Percentiles rank a stretch among this genome's conserved stretches.
Conservation (phyloP, 1,284 basidiomycete genomes). For the Tilletia setariae region DNA sequence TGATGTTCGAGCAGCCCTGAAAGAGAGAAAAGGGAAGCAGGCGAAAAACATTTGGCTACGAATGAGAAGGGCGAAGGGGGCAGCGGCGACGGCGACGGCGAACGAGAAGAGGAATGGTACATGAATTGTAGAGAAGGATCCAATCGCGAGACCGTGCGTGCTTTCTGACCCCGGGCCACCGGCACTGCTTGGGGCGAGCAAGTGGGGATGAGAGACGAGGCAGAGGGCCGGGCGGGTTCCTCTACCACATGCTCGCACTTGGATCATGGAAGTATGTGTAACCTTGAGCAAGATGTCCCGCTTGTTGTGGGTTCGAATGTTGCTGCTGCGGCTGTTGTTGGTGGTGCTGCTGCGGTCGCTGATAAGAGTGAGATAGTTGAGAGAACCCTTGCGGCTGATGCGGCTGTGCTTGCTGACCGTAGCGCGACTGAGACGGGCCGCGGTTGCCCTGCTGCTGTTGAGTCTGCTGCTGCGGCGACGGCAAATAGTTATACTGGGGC, state of each 20-base stretch:
- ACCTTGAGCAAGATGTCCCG: background rate
- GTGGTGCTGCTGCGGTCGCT: slow-evolving; percentile 12
- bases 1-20: too few relatives aligned
- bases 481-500: background rate
- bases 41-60: too few relatives aligned
- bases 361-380: slow-evolving; percentile 3
- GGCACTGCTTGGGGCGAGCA: too few relatives aligned
- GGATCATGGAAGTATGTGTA: slow-evolving; percentile 10
- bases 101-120: too few relatives aligned
- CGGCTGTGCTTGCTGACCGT: slow-evolving; percentile 21
- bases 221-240: background rate
- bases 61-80: too few relatives aligned
- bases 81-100: too few relatives aligned
- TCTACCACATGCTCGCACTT: slow-evolving; percentile 6
- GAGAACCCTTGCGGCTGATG: slow-evolving; percentile 22
- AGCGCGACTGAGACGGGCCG: slow-evolving; percentile 13
- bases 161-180: too few relatives aligned
- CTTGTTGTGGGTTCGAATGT: background rate
- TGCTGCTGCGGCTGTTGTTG: background rate
- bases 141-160: too few relatives aligned
- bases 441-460: slow-evolving; percentile 21
- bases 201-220: too few relatives aligned
- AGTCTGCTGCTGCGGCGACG: slow-evolving; percentile 19
- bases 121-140: too few relatives aligned
- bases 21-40: too few relatives aligned